These are phyloP conservation scores for Hypoxylon sp. DNA, from an alignment of 2,329 filamentous ascomycete genomes.

Conservation along the genomic window DNA sequence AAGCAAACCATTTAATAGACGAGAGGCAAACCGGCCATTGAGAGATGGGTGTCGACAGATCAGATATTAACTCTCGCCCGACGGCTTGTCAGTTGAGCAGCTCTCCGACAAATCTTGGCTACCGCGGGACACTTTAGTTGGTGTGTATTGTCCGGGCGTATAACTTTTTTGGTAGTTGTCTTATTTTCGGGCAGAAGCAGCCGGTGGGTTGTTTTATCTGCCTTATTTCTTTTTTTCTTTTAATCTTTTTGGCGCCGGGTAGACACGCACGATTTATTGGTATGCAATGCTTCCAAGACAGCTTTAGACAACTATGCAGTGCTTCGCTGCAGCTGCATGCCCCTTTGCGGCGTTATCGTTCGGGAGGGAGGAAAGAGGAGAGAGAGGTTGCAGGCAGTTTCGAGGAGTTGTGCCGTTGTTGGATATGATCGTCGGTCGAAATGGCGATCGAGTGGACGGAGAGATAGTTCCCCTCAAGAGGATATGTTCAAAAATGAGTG, in stretches of 20 bases:
- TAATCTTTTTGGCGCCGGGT: slow-evolving; percentile 41
- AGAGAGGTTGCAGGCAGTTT: slow-evolving; percentile 43
- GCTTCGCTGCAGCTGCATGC: slow-evolving; percentile 49
- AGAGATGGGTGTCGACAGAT: slow-evolving; percentile 36
- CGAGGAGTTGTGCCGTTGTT: slow-evolving; percentile 29
- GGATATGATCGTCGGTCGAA: slow-evolving; percentile 34
- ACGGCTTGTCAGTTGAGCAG: slow-evolving; percentile 33
- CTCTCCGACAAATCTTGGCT: slow-evolving; percentile 22
- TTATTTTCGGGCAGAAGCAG: slow-evolving; percentile 45
- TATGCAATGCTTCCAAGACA: slow-evolving; percentile 44
- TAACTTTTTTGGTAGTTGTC: slow-evolving; percentile 32
- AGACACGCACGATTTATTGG: slow-evolving; percentile 44
- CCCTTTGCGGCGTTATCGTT: slow-evolving; percentile 50
- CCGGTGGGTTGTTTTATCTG: slow-evolving; percentile 36
- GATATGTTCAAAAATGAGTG: slow-evolving; percentile 36
- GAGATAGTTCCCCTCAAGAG: slow-evolving; percentile 33
- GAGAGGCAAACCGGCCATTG: slow-evolving; percentile 32
- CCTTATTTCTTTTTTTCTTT: slow-evolving; percentile 20
- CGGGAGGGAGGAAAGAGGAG: slow-evolving; percentile 46
- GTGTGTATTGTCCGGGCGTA: slow-evolving; percentile 23
- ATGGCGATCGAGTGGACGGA: slow-evolving; percentile 29
- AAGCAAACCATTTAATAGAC: slow-evolving; percentile 38
- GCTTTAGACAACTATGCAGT: slow-evolving; percentile 50
- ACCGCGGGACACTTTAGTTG: slow-evolving; percentile 20
- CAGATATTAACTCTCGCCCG: slow-evolving; percentile 36